A percentile compares a stretch with the other conserved stretches of the same genome.
phyloP scores from a whole-genome alignment of 2,329 filamentous ascomycete genomes.

The Tolypocladium tropicale region DNA sequence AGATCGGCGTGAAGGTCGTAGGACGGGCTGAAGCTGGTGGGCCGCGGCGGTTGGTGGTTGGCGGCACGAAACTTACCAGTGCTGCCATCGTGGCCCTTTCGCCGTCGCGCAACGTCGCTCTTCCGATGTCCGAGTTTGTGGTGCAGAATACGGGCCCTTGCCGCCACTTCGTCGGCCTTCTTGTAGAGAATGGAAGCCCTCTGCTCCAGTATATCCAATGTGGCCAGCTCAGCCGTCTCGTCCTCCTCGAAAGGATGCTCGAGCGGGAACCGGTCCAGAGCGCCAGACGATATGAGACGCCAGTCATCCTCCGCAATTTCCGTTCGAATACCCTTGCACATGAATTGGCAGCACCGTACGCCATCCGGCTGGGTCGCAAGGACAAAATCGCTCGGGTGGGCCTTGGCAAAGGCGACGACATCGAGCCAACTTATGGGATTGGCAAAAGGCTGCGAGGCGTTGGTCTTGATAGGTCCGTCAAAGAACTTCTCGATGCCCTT shows the following conservation, averaged over 20 bases:
- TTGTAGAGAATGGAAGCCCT: conserved; percentile 69
- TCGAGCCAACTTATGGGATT: conserved; percentile 71
- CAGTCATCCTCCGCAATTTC: conserved; percentile 86
- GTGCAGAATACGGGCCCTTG: conserved; percentile 61
- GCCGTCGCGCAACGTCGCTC: conserved; percentile 18
- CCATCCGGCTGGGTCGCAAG: conserved; percentile 60
- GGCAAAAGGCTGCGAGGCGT: conserved; percentile 43
- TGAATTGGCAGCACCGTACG: conserved; percentile 67
- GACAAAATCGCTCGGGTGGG: conserved; percentile 68
- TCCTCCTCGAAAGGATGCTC: conserved; percentile 76
- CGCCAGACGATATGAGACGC: conserved; percentile 71
- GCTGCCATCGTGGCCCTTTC: conserved; percentile 18
- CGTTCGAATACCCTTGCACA: conserved; percentile 68
- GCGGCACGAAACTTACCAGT: conserved; percentile 24
- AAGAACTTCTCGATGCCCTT: conserved; percentile 82
- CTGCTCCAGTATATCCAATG: conserved; percentile 73
- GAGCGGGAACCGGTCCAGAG: conserved; percentile 68
- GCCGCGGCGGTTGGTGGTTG: conserved; percentile 18
- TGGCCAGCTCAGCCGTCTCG: conserved; percentile 75
- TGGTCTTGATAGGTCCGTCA: conserved; percentile 60
- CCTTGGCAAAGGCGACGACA: conserved; percentile 73
- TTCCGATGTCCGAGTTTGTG: conserved; percentile 48
- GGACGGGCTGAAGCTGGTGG: conserved; percentile 16
- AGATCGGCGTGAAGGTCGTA: conserved; percentile 45
- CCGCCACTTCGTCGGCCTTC: conserved; percentile 62